phyloP scores from a whole-genome alignment of 2,329 filamentous ascomycete genomes.

The Neocucurbitaria cava region DNA sequence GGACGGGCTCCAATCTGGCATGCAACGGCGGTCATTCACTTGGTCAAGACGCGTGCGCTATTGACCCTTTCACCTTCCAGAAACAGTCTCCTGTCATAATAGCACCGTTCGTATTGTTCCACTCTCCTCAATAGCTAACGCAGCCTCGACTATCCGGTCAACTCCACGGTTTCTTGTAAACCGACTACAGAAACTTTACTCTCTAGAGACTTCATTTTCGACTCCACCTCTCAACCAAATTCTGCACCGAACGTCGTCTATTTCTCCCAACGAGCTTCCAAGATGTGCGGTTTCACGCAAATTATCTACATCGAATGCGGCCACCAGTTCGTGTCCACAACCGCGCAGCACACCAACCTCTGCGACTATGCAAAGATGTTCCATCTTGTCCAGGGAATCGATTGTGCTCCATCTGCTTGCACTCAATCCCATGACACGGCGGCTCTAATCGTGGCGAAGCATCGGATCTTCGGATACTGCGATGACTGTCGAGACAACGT shows the following conservation, averaged over 20 bases:
- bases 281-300: conserved; percentile 1
- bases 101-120: not conserved
- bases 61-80: too few relatives aligned
- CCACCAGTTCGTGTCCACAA: not conserved
- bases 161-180: not conserved
- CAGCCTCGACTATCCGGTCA: not conserved
- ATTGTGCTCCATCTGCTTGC: not conserved
- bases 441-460: not conserved
- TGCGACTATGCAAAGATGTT: not conserved
- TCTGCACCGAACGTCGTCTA: not conserved
- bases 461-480: not conserved
- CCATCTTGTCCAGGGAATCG: not conserved
- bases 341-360: not conserved
- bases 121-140: not conserved
- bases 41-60: not conserved
- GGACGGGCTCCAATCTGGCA: too few relatives aligned
- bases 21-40: not conserved
- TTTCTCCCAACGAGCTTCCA: not conserved
- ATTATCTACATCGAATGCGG: not conserved
- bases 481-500: not conserved
- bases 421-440: not conserved
- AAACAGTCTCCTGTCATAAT: too few relatives aligned
- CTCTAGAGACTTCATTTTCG: not conserved
- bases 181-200: not conserved
- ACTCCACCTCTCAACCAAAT: not conserved